A percentile compares a stretch with the other conserved stretches of the same genome.
phyloP scores from a whole-genome alignment of 2,329 filamentous ascomycete genomes.

The Chaetothyriales sp. region DNA sequence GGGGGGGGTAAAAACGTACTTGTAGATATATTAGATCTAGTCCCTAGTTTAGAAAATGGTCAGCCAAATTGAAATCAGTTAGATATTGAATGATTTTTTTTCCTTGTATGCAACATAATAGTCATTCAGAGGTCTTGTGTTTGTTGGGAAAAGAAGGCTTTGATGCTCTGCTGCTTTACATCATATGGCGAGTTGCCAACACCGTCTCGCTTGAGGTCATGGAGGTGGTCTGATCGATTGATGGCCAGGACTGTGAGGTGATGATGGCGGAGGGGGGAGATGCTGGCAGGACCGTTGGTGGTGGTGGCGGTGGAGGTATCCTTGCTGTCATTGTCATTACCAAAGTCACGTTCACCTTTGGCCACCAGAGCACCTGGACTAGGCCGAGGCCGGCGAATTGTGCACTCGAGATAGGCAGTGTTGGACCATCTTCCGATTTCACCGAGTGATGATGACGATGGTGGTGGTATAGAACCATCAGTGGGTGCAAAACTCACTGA shows the following conservation, averaged over 20 bases:
- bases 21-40: background rate
- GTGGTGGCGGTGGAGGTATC: too few relatives aligned
- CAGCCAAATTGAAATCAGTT: background rate
- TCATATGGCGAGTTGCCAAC: constrained; percentile 68
- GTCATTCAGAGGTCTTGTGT: background rate
- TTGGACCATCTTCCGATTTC: constrained; percentile 42
- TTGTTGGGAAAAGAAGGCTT: constrained; percentile 48
- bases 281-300: background rate
- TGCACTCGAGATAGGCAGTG: constrained; percentile 45
- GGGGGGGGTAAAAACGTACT: background rate
- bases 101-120: background rate
- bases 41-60: background rate
- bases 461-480: constrained; percentile 12
- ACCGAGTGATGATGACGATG: constrained; percentile 13
- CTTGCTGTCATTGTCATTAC: constrained; percentile 6
- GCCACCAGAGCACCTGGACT: too few relatives aligned
- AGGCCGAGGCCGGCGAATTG: constrained; percentile 1
- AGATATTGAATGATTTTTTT: background rate
- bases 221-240: constrained; percentile 58
- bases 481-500: constrained; percentile 30
- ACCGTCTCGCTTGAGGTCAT: constrained; percentile 62
- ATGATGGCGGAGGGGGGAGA: constrained; percentile 9
- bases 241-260: constrained; percentile 43
- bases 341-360: background rate
- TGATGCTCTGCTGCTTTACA: constrained; percentile 57